These are phyloP conservation scores for Chalaropsis ovoidea DNA, from an alignment of 2,329 filamentous ascomycete genomes.

Conservation along the genomic window DNA sequence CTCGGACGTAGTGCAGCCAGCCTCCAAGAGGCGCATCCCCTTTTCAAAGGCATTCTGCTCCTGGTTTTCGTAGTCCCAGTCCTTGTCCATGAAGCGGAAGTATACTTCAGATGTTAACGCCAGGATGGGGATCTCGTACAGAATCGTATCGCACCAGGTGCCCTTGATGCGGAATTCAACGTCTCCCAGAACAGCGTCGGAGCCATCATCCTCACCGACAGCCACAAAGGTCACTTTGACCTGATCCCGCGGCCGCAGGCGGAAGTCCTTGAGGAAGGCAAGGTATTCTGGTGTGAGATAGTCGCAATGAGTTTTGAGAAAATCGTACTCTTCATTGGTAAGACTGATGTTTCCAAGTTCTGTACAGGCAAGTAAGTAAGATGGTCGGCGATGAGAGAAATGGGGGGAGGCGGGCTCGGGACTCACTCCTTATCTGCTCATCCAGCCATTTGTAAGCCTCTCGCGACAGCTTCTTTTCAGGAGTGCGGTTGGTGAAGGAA, in stretches of 20 bases:
- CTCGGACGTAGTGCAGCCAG: conserved; percentile 82
- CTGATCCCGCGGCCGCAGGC: conserved; percentile 70
- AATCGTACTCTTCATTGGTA: conserved; percentile 67
- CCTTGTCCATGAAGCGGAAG: conserved; percentile 89
- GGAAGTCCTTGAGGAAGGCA: conserved; percentile 69
- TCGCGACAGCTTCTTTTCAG: conserved; percentile 80
- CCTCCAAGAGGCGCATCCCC: conserved; percentile 63
- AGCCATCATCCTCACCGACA: conserved; percentile 46
- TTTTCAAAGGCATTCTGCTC: conserved; percentile 77
- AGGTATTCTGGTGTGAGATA: conserved; percentile 75
- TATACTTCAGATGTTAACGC: conserved; percentile 91
- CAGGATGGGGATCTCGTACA: conserved; percentile 93
- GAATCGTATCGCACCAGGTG: conserved; percentile 85
- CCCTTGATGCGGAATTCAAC: conserved; percentile 69
- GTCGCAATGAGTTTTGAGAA: conserved; percentile 65
- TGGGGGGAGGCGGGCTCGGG: background rate
- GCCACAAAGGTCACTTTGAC: conserved; percentile 58
- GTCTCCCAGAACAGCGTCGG: conserved; percentile 59
- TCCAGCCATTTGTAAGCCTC: conserved; percentile 77
- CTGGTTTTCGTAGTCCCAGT: conserved; percentile 83
- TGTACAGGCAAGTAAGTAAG: conserved; percentile 32
- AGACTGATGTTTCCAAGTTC: conserved; percentile 75
- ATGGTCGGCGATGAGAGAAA: background rate
- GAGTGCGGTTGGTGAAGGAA: conserved; percentile 88
- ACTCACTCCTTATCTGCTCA: conserved; percentile 66